Percentiles rank a stretch among this genome's conserved stretches.
Evolutionary conservation across 495 filamentous ascomycete species (phyloP).

Genomic region (Neurospora terricola): DNA sequence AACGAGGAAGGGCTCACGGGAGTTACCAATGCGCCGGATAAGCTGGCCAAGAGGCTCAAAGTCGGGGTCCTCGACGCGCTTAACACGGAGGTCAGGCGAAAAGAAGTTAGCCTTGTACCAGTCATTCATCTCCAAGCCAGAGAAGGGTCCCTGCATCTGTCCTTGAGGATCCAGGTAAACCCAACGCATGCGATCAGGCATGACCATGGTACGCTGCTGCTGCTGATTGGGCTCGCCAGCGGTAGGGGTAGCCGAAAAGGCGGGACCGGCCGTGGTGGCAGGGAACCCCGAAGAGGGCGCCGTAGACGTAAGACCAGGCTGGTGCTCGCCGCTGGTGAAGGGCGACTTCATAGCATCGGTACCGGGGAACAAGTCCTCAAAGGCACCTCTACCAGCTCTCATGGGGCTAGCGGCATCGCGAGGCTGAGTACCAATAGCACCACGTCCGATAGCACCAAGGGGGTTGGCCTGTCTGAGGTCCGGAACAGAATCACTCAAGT

Average conservation of each 20-base stretch:
- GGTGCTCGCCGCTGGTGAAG: constrained; percentile 24
- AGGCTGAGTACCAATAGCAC: constrained; percentile 34
- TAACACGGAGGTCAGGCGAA: constrained; percentile 84
- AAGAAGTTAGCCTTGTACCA: constrained; percentile 99
- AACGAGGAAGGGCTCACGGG: constrained; percentile 91
- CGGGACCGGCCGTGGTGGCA: constrained; percentile 23
- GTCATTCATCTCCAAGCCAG: constrained; percentile 96
- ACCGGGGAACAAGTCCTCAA: constrained; percentile 43
- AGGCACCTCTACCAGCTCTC: constrained; percentile 43
- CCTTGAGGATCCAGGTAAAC: constrained; percentile 94
- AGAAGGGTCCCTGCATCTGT: constrained; percentile 85
- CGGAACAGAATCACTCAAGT: constrained; percentile 37
- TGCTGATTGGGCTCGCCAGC: constrained; percentile 49
- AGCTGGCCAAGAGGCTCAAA: constrained; percentile 95
- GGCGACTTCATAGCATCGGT: constrained; percentile 25
- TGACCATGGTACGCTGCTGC: constrained; percentile 87
- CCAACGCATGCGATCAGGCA: constrained; percentile 98
- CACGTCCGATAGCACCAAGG: constrained; percentile 45
- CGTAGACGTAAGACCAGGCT: constrained; percentile 22
- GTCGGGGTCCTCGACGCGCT: constrained; percentile 82
- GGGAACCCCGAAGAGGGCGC: constrained; percentile 24
- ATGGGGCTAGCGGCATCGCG: constrained; percentile 56
- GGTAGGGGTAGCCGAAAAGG: constrained; percentile 26
- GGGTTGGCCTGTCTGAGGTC: constrained; percentile 40
- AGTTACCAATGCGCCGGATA: constrained; percentile 94